Percentiles rank a stretch among this genome's conserved stretches.
Conservation (phyloP, 768 basidiomycete species). For the Leucogyrophana mollusca region DNA sequence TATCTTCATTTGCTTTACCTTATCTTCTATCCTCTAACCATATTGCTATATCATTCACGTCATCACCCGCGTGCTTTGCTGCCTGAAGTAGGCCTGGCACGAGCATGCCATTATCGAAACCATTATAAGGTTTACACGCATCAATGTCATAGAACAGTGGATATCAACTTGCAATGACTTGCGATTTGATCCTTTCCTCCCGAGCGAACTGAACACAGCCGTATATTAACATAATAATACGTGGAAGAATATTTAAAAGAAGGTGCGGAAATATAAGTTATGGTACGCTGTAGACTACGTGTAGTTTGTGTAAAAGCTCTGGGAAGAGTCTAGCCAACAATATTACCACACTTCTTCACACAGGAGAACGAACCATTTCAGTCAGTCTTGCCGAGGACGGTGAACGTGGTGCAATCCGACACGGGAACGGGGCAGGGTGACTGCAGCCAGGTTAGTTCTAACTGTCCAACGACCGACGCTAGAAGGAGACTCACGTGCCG, state of each 20-base stretch:
- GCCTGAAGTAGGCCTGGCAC: too few species aligned
- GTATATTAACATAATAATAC: not conserved
- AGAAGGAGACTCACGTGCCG: not conserved
- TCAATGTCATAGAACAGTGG: too few species aligned
- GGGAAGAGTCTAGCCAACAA: not conserved
- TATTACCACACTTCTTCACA: not conserved
- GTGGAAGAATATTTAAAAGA: not conserved
- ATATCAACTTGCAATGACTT: too few species aligned
- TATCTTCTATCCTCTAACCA: not conserved
- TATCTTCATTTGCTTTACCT: too few species aligned
- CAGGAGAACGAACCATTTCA: not conserved
- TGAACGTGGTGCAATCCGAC: not conserved
- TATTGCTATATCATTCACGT: not conserved
- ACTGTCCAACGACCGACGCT: not conserved
- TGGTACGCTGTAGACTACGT: not conserved
- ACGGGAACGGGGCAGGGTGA: slow-evolving; percentile 2
- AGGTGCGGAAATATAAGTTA: not conserved
- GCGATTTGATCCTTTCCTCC: too few species aligned
- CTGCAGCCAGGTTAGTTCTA: not conserved
- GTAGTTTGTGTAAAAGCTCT: slow-evolving; percentile 7
- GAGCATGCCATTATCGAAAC: not conserved
- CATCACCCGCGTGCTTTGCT: not conserved
- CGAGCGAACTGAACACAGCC: too few species aligned
- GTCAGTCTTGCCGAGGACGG: not conserved
- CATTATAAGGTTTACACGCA: not conserved